Base-by-base conservation (phyloP, 208 protist species). In the Leptomonas pyrrhocoris region DNA sequence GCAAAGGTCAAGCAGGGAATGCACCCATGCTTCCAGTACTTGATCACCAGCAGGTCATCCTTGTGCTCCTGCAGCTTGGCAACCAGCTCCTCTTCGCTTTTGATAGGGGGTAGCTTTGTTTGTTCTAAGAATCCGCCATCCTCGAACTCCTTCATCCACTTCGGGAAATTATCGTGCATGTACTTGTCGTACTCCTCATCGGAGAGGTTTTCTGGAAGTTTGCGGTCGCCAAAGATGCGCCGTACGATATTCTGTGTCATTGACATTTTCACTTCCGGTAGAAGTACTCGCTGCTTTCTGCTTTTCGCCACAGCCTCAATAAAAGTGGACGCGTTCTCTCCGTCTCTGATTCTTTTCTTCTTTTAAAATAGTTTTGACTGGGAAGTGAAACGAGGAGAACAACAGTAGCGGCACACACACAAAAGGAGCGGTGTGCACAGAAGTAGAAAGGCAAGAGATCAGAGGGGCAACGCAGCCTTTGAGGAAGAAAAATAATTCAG, bases 1-100 rank as follows among this genome's bases (percentile, higher is more conserved):
- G 94, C 90, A 27, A 96, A 86, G 2, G 90, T 84, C 21, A 96
- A 64, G 74, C 94, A 97, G 16, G 94, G 94, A 69, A 97, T 91
- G 74, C 94, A 97, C 40, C 90, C 85, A 56, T 95, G 88, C 72
- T 97, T 97, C 92, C 94, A 97, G 64, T 84, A 97, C 66, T 97
- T 97, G 61, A 97, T 83, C 43, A 97, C 90, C 77, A 97, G 81
- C 27, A 97, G 64, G 59, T 97, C 90, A 68, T 95, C 64, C 61
- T 88, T 85, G 79, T 97, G 90, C 75, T 96, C 75, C 63, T 88
- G 73, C 21, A 97, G 82, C 58, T 94, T 96, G n/a, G 79, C 53
- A 11, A 96, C 67, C 11, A 97, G 78, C 50, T 95, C 92, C 49
- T 95, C 86, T 61, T 97, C 92, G 58, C 77, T 91, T 50, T 80